A percentile compares a stretch with the other conserved stretches of the same genome.
phyloP scores from a whole-genome alignment of 306 rosid species.

The Boehmeria nivea region DNA sequence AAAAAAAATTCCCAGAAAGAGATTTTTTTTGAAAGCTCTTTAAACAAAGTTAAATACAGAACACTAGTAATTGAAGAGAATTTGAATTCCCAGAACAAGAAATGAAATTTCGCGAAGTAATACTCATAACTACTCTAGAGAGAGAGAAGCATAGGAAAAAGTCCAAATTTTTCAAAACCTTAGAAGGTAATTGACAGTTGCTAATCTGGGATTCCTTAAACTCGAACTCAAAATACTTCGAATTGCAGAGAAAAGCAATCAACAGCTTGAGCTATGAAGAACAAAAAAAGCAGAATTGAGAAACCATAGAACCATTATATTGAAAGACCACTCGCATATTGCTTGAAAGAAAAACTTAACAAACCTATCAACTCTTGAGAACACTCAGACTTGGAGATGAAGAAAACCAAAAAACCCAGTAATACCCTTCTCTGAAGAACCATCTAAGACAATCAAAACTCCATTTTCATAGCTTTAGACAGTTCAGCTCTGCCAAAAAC shows the following conservation, averaged over 20 bases:
- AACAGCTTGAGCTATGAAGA: background rate
- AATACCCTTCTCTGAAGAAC: background rate
- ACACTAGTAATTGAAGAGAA: background rate
- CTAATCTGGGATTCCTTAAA: too few relatives aligned
- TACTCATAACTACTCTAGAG: background rate
- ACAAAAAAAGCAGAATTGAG: background rate
- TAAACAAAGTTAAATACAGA: background rate
- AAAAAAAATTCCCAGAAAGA: too few relatives aligned
- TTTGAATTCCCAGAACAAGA: background rate
- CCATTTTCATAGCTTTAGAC: constrained; percentile 6
- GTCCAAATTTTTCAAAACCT: too few relatives aligned
- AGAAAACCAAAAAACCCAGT: background rate
- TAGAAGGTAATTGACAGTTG: too few relatives aligned
- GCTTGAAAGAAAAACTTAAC: background rate
- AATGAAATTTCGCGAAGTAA: background rate
- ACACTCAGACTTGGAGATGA: constrained; percentile 7
- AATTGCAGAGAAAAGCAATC: background rate
- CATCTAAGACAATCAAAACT: constrained; percentile 3
- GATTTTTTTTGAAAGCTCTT: too few relatives aligned
- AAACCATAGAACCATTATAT: background rate
- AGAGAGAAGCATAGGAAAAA: background rate
- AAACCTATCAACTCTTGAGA: background rate
- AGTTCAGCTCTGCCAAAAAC: too few relatives aligned
- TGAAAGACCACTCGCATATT: background rate
- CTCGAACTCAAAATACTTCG: background rate